Base-by-base conservation (phyloP, 1,284 basidiomycete genomes). In the Cutaneotrichosporon mucoides region DNA sequence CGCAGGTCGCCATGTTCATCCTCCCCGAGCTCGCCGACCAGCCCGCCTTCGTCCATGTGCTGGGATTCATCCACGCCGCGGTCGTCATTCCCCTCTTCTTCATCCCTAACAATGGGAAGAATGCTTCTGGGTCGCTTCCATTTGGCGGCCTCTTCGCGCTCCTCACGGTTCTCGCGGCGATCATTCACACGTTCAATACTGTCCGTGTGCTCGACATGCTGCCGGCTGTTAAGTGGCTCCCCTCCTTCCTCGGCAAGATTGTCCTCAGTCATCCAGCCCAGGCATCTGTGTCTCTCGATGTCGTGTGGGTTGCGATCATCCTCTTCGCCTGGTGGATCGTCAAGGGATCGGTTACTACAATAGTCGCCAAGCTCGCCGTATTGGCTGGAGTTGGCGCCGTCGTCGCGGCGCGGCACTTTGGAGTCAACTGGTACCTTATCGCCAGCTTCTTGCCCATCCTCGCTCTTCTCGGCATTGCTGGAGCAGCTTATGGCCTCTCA, bases 221-320 rank as follows among this genome's bases (percentile, higher is more conserved):
- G 7, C 59, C 65, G 15, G 8, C 15, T 16, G 35, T 44, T 41
- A 52, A 59, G 48, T 57, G 56, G 37, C 5, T 63, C 38, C n/a
- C 49, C 44, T 15, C 47, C 5, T 34, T 53, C 8, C 61, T 77
- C 5, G 59, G 53, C 47, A 45, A 53, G 34, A 57, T 54, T 5
- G 76, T 86, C 10, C 76, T 83, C 61, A 77, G 79, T 0, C 84
- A 87, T 69, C 85, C 86, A 0, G 86, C 86, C 0, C 85, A 86
- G 68, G 79, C 82, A 0, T 85, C 84, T 3, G 86, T 88, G 46
- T 84, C 85, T 2, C 84, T 83, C 80, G 86, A 88, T 62, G 82
- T 86, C 35, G 68, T 87, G 10, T 87, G 85, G 84, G 69, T 71
- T 3, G 64, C 40, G 0, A 40, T 72, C 54, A 67, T 64, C 24